phyloP scores from a whole-genome alignment of 106 monocot species.

The Posidonia australis region DNA sequence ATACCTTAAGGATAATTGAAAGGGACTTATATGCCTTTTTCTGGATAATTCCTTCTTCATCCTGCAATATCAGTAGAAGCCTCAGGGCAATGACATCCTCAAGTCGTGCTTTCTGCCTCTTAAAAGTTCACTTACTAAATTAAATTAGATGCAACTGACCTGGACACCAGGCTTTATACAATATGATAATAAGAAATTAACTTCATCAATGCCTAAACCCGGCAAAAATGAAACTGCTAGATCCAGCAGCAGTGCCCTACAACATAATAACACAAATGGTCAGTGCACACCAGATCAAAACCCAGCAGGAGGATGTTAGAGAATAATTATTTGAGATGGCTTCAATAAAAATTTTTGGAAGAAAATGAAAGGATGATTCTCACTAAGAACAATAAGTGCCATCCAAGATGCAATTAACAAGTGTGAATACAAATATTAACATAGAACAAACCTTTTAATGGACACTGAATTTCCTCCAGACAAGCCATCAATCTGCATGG shows the following conservation, averaged over 20 bases:
- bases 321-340: not conserved
- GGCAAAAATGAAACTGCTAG: slow-evolving; percentile 66
- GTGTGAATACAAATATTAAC: not conserved
- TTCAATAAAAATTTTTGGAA: not conserved
- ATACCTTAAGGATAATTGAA: slow-evolving; percentile 73
- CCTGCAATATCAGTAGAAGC: slow-evolving; percentile 26
- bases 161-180: slow-evolving; percentile 63
- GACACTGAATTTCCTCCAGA: slow-evolving; percentile 26
- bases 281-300: no score
- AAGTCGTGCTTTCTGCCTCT: no score
- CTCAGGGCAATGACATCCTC: not conserved
- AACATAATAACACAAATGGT: slow-evolving; percentile 1
- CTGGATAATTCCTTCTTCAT: slow-evolving; percentile 64
- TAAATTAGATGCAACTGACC: slow-evolving; percentile 21
- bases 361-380: no score
- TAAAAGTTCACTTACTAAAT: not conserved
- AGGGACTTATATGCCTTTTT: slow-evolving; percentile 96
- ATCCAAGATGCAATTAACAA: no score
- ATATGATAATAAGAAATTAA: slow-evolving; percentile 39
- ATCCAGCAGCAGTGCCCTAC: slow-evolving; percentile 71
- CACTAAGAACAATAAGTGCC: no score
- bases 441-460: slow-evolving; percentile 27
- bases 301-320: not conserved
- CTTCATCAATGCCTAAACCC: slow-evolving; percentile 49
- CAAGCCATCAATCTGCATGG: slow-evolving; percentile 53